These are phyloP conservation scores for Solanum corneliomulleri DNA, from an alignment of 257 asterid genomes.

Conservation along the genomic window DNA sequence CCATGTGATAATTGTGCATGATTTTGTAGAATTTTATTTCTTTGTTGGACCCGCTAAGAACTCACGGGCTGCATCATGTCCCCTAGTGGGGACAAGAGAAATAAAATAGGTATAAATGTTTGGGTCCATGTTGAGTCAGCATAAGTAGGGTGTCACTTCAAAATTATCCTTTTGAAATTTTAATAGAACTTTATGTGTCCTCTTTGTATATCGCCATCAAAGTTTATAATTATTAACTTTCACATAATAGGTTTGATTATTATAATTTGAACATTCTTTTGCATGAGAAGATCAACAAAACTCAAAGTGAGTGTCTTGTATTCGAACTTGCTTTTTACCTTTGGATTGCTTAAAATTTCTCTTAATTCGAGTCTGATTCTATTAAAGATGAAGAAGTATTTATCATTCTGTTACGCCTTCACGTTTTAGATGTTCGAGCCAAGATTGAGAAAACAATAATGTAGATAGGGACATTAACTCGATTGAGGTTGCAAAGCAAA, in stretches of 20 bases:
- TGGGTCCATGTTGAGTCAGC: neutral
- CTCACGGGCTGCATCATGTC: neutral
- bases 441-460: neutral
- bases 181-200: neutral
- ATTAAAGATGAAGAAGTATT: no score
- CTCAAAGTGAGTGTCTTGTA: neutral
- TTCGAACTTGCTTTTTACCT: neutral
- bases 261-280: fast-evolving
- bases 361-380: neutral
- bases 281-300: neutral
- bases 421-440: neutral
- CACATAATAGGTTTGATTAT: no score
- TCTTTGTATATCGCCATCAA: no score
- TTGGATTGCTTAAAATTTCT: neutral
- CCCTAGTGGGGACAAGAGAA: neutral
- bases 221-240: no score
- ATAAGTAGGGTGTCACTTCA: neutral
- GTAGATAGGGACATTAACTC: neutral
- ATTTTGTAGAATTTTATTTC: neutral
- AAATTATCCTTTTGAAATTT: neutral
- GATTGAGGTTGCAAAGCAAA: neutral
- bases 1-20: neutral
- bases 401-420: neutral
- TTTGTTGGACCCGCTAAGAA: neutral
- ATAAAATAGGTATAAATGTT: neutral